Base-by-base conservation (phyloP, 2,329 filamentous ascomycete species). In the Tolypocladium ophioglossoides region DNA sequence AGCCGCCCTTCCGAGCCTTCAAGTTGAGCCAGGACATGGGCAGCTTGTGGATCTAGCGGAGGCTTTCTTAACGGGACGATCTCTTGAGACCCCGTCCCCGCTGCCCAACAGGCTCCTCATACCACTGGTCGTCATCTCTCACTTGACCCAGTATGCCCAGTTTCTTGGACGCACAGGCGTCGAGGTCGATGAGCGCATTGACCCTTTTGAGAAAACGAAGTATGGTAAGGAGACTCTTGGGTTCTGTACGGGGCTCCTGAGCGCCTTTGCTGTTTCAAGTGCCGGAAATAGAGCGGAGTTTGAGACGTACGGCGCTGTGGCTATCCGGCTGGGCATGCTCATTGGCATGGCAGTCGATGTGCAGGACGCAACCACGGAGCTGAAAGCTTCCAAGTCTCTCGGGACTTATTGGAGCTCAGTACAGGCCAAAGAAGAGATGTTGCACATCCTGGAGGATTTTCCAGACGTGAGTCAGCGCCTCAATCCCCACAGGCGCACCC, bases 161-260 rank as follows among this genome's bases (percentile, higher is more conserved):
- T 51, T n/a, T 20, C 30, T 56, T 27, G 10, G 27, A 34, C 38
- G 46, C 3, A 32, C 50, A 30, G 22, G 8, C 27, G 27, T 20
- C 11, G 51, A 50, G 14, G 14, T 24, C 12, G 50, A 49, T 24
- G 44, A 39, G 1, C 50, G 37, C 16, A 32, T 30, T 24, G 50
- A 52, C 30, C 27, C 11, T 12, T 52, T 32, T 16, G 34, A 30
- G 30, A 22, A 41, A 14, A 51, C 34, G 7, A 52, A 40, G 8
- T 11, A 16, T 5, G 50, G 59, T 16, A 55, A 16, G 5, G 57
- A 56, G 50, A 50, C 57, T 2, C 30, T 59, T 18, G 73, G 74
- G 0, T 68, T 74, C 52, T 76, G 74, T 38, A 67, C 66, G 1
- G 73, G 73, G 0, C 52, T 74, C 1, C 51, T 76, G n/a, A 65